Conservation (phyloP, 495 filamentous ascomycete genomes). For the Trichoderma orchidacearum region DNA sequence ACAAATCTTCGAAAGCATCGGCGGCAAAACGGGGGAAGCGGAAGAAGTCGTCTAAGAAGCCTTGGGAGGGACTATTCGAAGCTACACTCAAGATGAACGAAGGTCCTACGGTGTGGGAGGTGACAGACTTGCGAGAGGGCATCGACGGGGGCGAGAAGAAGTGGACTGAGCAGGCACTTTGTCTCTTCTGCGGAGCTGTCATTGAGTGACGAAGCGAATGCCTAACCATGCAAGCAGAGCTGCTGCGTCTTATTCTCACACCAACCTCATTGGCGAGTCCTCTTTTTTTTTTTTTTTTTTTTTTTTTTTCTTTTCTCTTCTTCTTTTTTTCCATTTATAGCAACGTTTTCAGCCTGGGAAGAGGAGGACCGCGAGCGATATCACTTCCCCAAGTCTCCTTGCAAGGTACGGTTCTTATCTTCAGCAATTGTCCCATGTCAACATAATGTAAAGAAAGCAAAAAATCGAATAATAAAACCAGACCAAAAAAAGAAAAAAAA, state of each 20-base stretch:
- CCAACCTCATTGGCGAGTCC: neutral
- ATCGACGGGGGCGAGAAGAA: conserved; percentile 28
- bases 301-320: neutral
- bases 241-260: too few relatives aligned
- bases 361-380: neutral
- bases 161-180: conserved; percentile 30
- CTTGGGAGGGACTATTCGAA: conserved; percentile 29
- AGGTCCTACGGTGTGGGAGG: conserved; percentile 21
- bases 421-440: neutral
- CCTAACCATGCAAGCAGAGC: neutral
- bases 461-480: neutral
- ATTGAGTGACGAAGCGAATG: conserved; percentile 15
- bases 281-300: neutral
- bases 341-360: neutral
- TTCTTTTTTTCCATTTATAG: neutral
- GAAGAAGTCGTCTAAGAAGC: conserved; percentile 11
- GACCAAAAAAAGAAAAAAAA: neutral
- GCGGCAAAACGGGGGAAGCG: neutral
- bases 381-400: neutral
- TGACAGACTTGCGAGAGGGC: conserved; percentile 26
- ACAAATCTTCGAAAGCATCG: neutral
- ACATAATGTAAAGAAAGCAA: neutral
- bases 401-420: neutral
- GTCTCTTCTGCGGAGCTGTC: conserved; percentile 24
- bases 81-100: conserved; percentile 20